Conservation (phyloP, 805 yeast genomes). For the Candida takata region DNA sequence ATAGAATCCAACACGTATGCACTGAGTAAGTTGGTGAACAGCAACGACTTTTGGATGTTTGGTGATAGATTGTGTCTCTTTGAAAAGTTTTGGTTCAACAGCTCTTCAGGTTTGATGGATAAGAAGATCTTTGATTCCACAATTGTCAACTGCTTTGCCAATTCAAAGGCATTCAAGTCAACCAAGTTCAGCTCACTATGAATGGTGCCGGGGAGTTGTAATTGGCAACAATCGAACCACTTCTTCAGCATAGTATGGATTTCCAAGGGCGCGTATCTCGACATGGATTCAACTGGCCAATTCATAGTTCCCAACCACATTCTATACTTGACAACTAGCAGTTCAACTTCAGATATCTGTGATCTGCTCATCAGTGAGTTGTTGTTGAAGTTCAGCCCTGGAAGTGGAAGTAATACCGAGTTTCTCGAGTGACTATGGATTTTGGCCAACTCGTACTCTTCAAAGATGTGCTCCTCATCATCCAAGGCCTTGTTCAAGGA, state of each 20-base stretch:
- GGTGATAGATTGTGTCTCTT: conserved; percentile 55
- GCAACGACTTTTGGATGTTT: conserved; percentile 51
- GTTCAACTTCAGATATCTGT: conserved; percentile 33
- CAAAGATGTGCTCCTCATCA: conserved; percentile 42
- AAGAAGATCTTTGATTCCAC: conserved; percentile 65
- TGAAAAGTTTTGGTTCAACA: conserved; percentile 56
- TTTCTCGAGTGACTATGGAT: conserved; percentile 35
- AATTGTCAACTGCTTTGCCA: conserved; percentile 70
- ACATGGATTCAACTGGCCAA: conserved; percentile 19
- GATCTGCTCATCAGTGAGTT: conserved; percentile 20
- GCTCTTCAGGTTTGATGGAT: conserved; percentile 55
- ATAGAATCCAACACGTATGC: conserved; percentile 68
- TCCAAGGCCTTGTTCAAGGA: conserved; percentile 24
- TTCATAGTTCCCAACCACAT: conserved; percentile 31
- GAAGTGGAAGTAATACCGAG: conserved; percentile 27
- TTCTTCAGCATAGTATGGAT: conserved; percentile 28
- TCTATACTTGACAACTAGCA: conserved; percentile 45
- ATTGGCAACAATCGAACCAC: conserved; percentile 52
- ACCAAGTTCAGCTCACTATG: conserved; percentile 14
- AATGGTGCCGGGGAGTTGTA: conserved; percentile 19
- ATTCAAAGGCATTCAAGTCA: conserved; percentile 60
- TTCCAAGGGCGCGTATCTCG: conserved; percentile 20
- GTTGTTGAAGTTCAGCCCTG: conserved; percentile 20
- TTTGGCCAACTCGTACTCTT: conserved; percentile 49
- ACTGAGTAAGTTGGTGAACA: conserved; percentile 66